Evolutionary conservation across 1,139 yeast genomes (phyloP).

Genomic region (Suhomyces terraborum): DNA sequence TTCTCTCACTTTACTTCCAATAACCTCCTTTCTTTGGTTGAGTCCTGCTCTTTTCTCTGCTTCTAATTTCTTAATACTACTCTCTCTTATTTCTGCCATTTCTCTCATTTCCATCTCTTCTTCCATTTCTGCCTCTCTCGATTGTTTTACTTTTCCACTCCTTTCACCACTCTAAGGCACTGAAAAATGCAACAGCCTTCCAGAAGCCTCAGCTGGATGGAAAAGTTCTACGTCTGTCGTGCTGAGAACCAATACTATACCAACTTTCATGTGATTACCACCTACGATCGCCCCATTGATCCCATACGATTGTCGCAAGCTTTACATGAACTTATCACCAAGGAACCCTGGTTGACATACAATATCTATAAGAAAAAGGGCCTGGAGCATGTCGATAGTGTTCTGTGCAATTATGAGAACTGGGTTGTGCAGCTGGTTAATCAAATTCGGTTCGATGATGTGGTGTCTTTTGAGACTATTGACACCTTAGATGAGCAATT

Average conservation of each 20-base stretch:
- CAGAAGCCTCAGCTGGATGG: conserved; percentile 8
- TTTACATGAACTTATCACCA: conserved; percentile 23
- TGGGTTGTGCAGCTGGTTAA: conserved; percentile 24
- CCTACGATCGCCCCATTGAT: conserved; percentile 23
- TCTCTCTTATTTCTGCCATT: too few species aligned
- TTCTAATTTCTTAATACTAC: too few species aligned
- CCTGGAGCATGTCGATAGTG: conserved; percentile 17
- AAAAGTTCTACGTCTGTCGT: conserved; percentile 30
- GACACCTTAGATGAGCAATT: conserved; percentile 20
- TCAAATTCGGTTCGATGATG: conserved; percentile 27
- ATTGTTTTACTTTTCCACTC: too few species aligned
- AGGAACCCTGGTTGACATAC: conserved; percentile 26
- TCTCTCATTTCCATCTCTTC: too few species aligned
- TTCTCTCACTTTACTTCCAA: too few species aligned
- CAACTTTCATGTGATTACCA: conserved; percentile 32
- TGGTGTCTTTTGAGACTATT: conserved; percentile 23
- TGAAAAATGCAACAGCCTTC: neutral
- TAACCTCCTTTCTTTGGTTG: too few species aligned
- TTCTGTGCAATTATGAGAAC: conserved; percentile 19
- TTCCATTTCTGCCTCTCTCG: too few species aligned
- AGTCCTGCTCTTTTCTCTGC: too few species aligned
- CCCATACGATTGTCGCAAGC: conserved; percentile 27
- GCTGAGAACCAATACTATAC: conserved; percentile 26
- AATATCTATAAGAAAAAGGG: conserved; percentile 22
- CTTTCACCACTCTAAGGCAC: too few species aligned